Percentiles rank a stretch among this genome's conserved stretches.
Conservation (phyloP, 139 green algal species). For the Chlamydomonas asymmetrica region DNA sequence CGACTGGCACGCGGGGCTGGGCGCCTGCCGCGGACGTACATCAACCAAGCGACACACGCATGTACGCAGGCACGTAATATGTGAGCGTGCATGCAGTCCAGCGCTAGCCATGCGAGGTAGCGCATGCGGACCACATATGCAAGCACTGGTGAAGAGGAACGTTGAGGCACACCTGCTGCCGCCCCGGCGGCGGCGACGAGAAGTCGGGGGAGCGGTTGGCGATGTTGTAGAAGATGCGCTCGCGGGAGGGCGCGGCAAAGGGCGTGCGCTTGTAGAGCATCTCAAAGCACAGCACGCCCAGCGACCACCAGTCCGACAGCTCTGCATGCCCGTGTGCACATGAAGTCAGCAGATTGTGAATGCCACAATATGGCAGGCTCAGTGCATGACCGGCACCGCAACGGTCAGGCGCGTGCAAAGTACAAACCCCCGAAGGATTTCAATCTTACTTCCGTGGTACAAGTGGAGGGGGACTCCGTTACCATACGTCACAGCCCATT, state of each 20-base stretch:
- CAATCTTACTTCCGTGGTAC: too few relatives aligned
- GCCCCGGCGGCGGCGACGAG: neutral
- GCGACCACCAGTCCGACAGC: conserved; percentile 1
- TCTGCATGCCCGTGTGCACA: too few relatives aligned
- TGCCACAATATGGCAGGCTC: too few relatives aligned
- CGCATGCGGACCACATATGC: neutral
- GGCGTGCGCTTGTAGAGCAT: neutral
- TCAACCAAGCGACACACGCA: neutral
- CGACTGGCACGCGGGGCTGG: neutral
- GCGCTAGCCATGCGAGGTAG: neutral
- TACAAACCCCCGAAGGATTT: too few relatives aligned
- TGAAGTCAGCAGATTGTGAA: too few relatives aligned
- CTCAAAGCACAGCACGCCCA: conserved; percentile 6
- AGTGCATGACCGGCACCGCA: too few relatives aligned
- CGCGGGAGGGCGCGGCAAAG: neutral
- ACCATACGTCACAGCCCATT: too few relatives aligned
- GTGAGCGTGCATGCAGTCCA: neutral
- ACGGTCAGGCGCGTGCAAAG: too few relatives aligned
- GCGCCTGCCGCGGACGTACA: too few relatives aligned
- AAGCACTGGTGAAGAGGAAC: neutral
- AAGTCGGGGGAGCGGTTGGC: neutral
- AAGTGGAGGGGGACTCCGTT: too few relatives aligned
- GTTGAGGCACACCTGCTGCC: neutral
- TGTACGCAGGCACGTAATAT: neutral
- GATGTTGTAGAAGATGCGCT: conserved; percentile 6